Conservation (phyloP, 2,329 filamentous ascomycete species). For the Penicillium sp. region DNA sequence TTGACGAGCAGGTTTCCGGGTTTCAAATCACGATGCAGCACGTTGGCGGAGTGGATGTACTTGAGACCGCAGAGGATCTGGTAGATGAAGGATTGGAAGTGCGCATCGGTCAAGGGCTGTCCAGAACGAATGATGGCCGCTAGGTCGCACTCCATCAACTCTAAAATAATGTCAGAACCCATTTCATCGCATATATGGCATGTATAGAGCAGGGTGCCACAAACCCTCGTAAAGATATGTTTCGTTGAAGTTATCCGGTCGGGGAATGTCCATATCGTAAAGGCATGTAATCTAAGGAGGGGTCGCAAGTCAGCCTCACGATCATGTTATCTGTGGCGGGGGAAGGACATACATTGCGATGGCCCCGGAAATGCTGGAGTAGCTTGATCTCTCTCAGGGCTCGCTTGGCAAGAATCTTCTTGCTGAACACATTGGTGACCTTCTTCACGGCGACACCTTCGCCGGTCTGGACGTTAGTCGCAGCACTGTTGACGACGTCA, state of each 20-base stretch:
- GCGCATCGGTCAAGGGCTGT: slow-evolving; percentile 93
- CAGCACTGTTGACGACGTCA: slow-evolving; percentile 62
- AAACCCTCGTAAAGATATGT: slow-evolving; percentile 97
- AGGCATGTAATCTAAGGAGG: slow-evolving; percentile 83
- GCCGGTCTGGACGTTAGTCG: slow-evolving; percentile 83
- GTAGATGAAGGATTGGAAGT: slow-evolving; percentile 99
- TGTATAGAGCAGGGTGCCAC: slow-evolving; percentile 23
- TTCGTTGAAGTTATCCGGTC: slow-evolving; percentile 97
- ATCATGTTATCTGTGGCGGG: not conserved
- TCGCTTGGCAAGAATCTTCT: slow-evolving; percentile 98
- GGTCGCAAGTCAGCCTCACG: slow-evolving; percentile 37
- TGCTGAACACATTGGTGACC: slow-evolving; percentile 99
- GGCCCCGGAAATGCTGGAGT: slow-evolving; percentile 92
- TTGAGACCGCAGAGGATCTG: slow-evolving; percentile 98
- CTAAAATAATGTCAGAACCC: slow-evolving; percentile 48
- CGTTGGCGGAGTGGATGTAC: slow-evolving; percentile 98
- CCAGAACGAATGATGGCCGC: slow-evolving; percentile 97
- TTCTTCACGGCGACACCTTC: slow-evolving; percentile 99
- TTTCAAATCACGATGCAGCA: slow-evolving; percentile 94
- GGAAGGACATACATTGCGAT: slow-evolving; percentile 68
- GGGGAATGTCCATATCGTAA: slow-evolving; percentile 99
- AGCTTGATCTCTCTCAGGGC: slow-evolving; percentile 98
- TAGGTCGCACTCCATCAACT: slow-evolving; percentile 98
- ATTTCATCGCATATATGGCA: not conserved
- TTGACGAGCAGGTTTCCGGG: slow-evolving; percentile 97